A percentile compares a stretch with the other conserved stretches of the same genome.
Evolutionary conservation across 2,329 filamentous ascomycete genomes (phyloP).

Genomic region (Zasmidium angulare): DNA sequence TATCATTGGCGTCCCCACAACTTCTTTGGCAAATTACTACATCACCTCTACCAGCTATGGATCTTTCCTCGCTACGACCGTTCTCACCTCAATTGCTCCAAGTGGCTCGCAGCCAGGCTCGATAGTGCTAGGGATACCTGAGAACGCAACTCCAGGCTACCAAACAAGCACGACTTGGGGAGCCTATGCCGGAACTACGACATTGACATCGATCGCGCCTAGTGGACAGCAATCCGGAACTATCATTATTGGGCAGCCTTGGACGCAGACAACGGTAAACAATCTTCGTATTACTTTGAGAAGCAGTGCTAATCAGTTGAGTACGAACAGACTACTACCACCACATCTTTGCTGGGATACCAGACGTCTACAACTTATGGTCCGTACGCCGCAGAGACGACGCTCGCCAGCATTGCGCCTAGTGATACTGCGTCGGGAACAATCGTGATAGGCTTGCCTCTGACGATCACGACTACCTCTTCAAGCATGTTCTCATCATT

Average conservation of each 20-base stretch:
- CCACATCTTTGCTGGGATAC: not conserved
- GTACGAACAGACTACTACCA: not conserved
- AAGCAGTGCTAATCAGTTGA: not conserved
- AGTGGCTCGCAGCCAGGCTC: not conserved
- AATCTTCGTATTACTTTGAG: not conserved
- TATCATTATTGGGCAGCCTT: not conserved
- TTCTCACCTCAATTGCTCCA: not conserved
- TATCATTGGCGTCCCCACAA: not conserved
- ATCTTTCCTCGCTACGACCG: not conserved
- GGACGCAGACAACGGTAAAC: not conserved
- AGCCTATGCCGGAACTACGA: not conserved
- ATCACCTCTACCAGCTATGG: not conserved
- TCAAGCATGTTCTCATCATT: no score
- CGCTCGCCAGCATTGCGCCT: not conserved
- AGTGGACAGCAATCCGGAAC: not conserved
- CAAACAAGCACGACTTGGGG: not conserved
- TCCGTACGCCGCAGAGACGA: not conserved
- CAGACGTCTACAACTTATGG: not conserved
- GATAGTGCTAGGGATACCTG: not conserved
- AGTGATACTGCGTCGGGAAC: not conserved
- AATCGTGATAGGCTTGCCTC: not conserved
- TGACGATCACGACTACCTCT: no score
- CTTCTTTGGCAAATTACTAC: not conserved
- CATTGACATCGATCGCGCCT: not conserved
- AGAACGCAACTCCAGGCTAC: no score